Evolutionary conservation across 2,329 filamentous ascomycete genomes (phyloP), one percentile per base, ranked within the genome.

Genomic region (Penicillium frequentans): DNA sequence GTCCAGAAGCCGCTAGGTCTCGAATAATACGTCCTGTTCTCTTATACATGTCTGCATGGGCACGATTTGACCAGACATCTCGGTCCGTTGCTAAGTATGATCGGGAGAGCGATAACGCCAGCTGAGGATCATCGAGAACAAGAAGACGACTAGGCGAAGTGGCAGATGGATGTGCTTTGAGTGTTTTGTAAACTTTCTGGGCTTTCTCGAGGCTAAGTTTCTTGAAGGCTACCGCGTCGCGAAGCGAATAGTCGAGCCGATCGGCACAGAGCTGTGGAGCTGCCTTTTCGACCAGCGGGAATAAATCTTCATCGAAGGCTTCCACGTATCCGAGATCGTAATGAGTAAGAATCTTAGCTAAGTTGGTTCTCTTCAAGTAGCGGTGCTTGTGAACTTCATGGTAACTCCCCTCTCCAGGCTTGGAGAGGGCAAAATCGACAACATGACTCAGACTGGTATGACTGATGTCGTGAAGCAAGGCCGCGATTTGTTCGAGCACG

Each of bases 371-470:
- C 44, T 59, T 51, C 49, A 77, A 57, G 55, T 72, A 77, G 9
- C 73, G 69, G 49, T 59, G 59, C 63, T 77, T 77, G 62, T 77
- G 73, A 3, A 73, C 68, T 60, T 77, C 75, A 62, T 77, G 74
- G 47, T 69, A 77, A 62, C 74, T 77, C 11, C 60, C 69, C 45
- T 74, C 74, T 2, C 72, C 70, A 0, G 74, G 71, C 46, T 71
- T 63, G 2, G 70, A 70, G 13, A 77, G 64, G 6, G 73, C 75
- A 59, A 68, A 67, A 58, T 77, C 75, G 9, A 77, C 69, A 31
- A 77, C 74, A 60, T 77, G 74, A 55, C 75, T 77, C 60, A 77
- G 71, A 44, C 67, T 64, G 19, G 75, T 77, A 58, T 77, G 74
- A 56, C 68, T 70, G 57, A 77, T 67, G 50, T 77, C 74, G 53